A percentile compares a stretch with the other conserved stretches of the same genome.
These are phyloP conservation scores for Botrytis elliptica DNA, from an alignment of 2,329 filamentous ascomycete species.

Conservation along the genomic window DNA sequence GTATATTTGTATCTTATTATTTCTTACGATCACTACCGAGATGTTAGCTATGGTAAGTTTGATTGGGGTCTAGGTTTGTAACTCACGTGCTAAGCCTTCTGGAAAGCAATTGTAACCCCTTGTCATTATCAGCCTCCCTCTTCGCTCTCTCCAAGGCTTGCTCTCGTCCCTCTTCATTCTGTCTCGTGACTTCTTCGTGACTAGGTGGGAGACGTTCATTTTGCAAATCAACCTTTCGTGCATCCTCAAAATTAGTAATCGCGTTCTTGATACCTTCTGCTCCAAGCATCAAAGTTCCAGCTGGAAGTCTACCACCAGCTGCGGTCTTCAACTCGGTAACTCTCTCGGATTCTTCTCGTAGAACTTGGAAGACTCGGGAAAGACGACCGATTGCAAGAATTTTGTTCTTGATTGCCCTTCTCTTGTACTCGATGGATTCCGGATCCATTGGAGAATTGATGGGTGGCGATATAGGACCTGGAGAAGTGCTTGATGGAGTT, in stretches of 20 bases:
- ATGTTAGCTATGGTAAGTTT: constrained; percentile 13
- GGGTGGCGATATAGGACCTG: constrained; percentile 73
- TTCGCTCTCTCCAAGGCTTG: constrained; percentile 83
- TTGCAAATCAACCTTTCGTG: constrained; percentile 92
- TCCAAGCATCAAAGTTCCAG: constrained; percentile 95
- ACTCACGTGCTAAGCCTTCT: constrained; percentile 95
- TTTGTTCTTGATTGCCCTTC: constrained; percentile 98
- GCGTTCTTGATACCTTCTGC: constrained; percentile 98
- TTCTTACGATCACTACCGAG: constrained; percentile 33
- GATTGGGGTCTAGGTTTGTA: not conserved
- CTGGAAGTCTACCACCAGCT: constrained; percentile 85
- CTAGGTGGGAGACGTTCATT: constrained; percentile 93
- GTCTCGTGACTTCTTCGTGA: constrained; percentile 85
- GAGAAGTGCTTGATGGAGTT: constrained; percentile 59
- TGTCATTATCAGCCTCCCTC: constrained; percentile 88
- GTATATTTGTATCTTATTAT: constrained; percentile 22
- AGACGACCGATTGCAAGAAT: constrained; percentile 95
- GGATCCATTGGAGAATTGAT: constrained; percentile 60
- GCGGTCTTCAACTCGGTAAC: constrained; percentile 98
- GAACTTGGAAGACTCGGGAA: constrained; percentile 95
- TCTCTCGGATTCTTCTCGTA: constrained; percentile 94
- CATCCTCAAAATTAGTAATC: constrained; percentile 95
- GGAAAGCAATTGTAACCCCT: constrained; percentile 80
- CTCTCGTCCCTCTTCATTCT: constrained; percentile 76
- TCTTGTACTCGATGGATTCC: constrained; percentile 89